Base-by-base conservation (phyloP, 768 basidiomycete genomes). In the Agrocybe pediades region DNA sequence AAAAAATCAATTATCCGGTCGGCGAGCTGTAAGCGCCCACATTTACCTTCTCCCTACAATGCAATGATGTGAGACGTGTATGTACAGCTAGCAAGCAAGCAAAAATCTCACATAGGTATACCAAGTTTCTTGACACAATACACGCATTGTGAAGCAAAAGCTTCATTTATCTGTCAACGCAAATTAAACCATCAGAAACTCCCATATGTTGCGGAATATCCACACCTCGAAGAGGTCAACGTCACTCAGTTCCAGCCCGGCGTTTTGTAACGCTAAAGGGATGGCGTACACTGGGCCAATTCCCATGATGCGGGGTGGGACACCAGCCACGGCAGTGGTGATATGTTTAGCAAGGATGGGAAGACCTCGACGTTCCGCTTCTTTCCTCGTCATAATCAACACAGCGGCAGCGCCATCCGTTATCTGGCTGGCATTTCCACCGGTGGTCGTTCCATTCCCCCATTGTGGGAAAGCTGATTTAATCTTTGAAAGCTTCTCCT, bases 221-320 rank as follows among this genome's bases (percentile, higher is more conserved):
- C 48, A 8, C 39, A 85, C 90, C 80, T 94, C 92, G 60, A 82
- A 93, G 29, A 94, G 63, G 66, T 92, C 92, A 20, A 94, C 85
- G 43, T 93, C 90, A 8, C 78, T 72, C 46, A 82, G 69, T 36
- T 73, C 79, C 39, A 95, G 72, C 5, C 92, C 92, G 20, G 80
- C 76, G 46, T 81, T 77, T 60, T 84, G 76, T 36, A 96, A 75
- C 11, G 81, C 90, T 70, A 80, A 82, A 17, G 89, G 92, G 62
- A 98, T 95, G 9, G 95, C 95, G 61, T 80, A 82, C 0, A 80
- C 77, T 2, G 95, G 95, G 1, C 92, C 95, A 64, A 95, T 78
- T 46, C 91, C 91, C 92, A 95, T 95, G 41, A 95, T 79, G 19
- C 91, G 83, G 1, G 93, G 93, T 2, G 88, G 79, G 13, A 86